These are phyloP conservation scores for Gypsophila paniculata DNA, from an alignment of 179 eudicot genomes.

Conservation along the genomic window DNA sequence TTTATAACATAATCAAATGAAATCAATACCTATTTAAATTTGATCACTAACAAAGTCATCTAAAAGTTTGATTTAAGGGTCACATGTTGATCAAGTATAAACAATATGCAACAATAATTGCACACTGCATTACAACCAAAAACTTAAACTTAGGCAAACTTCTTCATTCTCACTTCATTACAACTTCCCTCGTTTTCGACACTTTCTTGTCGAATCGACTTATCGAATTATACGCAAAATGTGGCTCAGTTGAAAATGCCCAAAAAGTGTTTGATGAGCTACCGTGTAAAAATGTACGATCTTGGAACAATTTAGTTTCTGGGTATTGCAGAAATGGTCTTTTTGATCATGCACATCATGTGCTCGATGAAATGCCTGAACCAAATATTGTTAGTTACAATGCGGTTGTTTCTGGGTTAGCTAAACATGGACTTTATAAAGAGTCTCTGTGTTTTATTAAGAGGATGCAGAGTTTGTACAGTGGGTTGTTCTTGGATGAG, in stretches of 20 bases:
- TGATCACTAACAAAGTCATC: neutral
- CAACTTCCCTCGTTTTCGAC: conserved; percentile 41
- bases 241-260: conserved; percentile 46
- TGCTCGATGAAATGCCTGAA: conserved; percentile 69
- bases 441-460: conserved; percentile 42
- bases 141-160: conserved; percentile 40
- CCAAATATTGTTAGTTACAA: conserved; percentile 58
- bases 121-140: conserved; percentile 44
- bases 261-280: conserved; percentile 55
- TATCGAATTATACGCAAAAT: conserved; percentile 52
- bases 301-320: conserved; percentile 64
- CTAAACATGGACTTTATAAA: conserved; percentile 39
- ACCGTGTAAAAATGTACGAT: conserved; percentile 43
- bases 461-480: conserved; percentile 34
- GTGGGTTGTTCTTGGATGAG: conserved; percentile 46
- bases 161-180: conserved; percentile 54
- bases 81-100: conserved; percentile 24
- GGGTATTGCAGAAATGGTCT: conserved; percentile 41
- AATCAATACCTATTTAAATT: too few relatives aligned
- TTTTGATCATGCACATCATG: conserved; percentile 35
- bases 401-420: conserved; percentile 50
- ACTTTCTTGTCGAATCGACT: conserved; percentile 55
- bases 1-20: too few relatives aligned
- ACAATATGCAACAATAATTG: conserved; percentile 35
- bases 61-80: neutral